A percentile compares a stretch with the other conserved stretches of the same genome.
phyloP scores from a whole-genome alignment of 441 rosid species.

The Lagerstroemia fauriei region DNA sequence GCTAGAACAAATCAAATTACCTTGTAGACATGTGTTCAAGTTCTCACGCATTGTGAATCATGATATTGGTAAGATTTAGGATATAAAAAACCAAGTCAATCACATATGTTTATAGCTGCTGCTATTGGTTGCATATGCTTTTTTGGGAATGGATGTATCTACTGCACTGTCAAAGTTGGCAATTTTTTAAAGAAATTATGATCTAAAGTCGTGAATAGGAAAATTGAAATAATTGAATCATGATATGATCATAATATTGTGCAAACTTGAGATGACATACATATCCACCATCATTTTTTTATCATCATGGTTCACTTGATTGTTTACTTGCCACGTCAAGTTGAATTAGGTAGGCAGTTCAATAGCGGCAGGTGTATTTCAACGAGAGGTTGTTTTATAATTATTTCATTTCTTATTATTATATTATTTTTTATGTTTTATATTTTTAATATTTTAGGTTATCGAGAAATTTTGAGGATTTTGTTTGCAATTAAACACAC shows the following conservation, averaged over 20 bases:
- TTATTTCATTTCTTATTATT: too few species aligned
- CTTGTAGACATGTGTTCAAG: conserved; percentile 19
- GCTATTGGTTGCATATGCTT: not conserved
- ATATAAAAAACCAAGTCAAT: conserved; percentile 10
- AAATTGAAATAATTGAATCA: too few species aligned
- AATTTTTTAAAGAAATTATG: too few species aligned
- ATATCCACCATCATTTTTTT: too few species aligned
- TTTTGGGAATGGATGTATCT: not conserved
- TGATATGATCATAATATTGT: too few species aligned
- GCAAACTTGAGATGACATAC: too few species aligned
- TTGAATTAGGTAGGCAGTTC: not conserved
- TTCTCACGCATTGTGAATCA: conserved; percentile 11
- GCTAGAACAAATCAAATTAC: not conserved
- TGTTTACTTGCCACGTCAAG: too few species aligned
- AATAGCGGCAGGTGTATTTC: not conserved
- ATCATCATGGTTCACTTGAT: not conserved
- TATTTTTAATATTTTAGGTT: not conserved
- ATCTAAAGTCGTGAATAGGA: too few species aligned
- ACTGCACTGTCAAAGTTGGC: too few species aligned
- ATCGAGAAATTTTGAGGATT: not conserved
- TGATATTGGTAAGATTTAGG: not conserved
- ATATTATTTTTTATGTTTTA: too few species aligned
- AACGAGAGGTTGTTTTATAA: not conserved
- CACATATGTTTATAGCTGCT: conserved; percentile 8
- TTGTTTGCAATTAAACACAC: conserved; percentile 15